Base-by-base conservation (phyloP, 2,329 filamentous ascomycete genomes). In the Diaporthe sp. region DNA sequence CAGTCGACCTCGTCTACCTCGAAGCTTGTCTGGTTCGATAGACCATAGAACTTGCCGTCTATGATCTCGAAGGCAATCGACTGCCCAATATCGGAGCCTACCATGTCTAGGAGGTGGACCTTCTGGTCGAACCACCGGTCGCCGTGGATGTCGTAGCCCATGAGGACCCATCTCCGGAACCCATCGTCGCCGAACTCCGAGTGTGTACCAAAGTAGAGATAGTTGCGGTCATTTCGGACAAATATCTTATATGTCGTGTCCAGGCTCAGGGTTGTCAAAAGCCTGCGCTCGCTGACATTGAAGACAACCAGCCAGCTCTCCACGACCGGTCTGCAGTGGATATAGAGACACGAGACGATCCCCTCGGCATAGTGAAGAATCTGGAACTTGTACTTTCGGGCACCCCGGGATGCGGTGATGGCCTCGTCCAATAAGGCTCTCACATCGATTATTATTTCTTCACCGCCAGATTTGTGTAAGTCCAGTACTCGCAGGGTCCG, bases 51-150 rank as follows among this genome's bases (percentile, higher is more conserved):
- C 77, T 91, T 86, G 13, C 86, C 87, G 50, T 91, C 86, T 75
- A 93, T 86, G 25, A 95, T 89, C 75, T 94, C 92, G 79, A 96
- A 95, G 75, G 90, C 93, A n/a, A 94, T 85, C 0, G 90, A 92
- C 15, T 88, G 89, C 8, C 91, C 92, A 42, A 95, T 86, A 60
- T 94, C 92, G 25, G 86, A 88, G 1, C 92, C 93, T 57, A 89
- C 88, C 73, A 94, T 85, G 33, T 90, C 86, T 50, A 88, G 83
- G 4, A 94, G 83, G 45, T 90, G 84, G 7, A 92, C 80, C 54
- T 85, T 86, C 15, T 83, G 77, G 0, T 83, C 80, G 28, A 86
- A 80, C 83, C 86, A 87, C n/a, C 80, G 80, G 2, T 79, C 75
- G 1, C 80, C 81, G 12, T 75, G 69, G 47, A 93, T 81, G 75